These are phyloP conservation scores for Marchantia polymorpha DNA, from an alignment of 225 moss, liverwort and hornwort genomes.

Conservation along the genomic window DNA sequence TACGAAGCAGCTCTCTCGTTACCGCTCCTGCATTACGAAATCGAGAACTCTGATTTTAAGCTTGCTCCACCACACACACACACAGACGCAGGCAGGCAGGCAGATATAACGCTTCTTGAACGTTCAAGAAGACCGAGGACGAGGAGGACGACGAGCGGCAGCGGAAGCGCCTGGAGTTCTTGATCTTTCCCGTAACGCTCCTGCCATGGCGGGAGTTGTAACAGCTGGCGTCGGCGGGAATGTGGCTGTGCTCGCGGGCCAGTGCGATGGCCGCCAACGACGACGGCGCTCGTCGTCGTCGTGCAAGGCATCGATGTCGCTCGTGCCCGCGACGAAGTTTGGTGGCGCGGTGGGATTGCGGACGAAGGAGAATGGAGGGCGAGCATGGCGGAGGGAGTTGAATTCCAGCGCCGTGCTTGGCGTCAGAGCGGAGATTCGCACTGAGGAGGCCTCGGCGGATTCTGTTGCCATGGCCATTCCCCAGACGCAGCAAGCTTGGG, in stretches of 20 bases:
- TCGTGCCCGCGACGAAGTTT: background rate
- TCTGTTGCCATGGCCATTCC: conserved; percentile 14
- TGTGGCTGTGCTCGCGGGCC: background rate
- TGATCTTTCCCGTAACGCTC: background rate
- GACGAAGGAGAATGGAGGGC: background rate
- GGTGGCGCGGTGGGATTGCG: background rate
- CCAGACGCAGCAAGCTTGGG: conserved; percentile 61
- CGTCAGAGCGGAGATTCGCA: conserved; percentile 24
- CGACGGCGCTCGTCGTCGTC: background rate
- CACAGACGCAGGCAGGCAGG: too few relatives aligned
- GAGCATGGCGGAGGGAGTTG: background rate
- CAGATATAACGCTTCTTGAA: too few relatives aligned
- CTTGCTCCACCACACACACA: too few relatives aligned
- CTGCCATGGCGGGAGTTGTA: conserved; percentile 20
- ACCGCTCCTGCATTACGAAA: too few relatives aligned
- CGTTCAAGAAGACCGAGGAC: too few relatives aligned
- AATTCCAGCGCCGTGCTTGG: background rate
- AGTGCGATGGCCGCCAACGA: background rate
- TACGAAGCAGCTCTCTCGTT: too few relatives aligned
- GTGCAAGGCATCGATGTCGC: background rate
- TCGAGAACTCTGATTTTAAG: too few relatives aligned
- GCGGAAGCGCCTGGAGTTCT: background rate
- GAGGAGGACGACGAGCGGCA: too few relatives aligned
- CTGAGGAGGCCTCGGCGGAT: conserved; percentile 8
- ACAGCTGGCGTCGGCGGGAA: background rate